A percentile compares a stretch with the other conserved stretches of the same genome.
phyloP scores from a whole-genome alignment of 768 basidiomycete species.

The Macrocybe gigantea region DNA sequence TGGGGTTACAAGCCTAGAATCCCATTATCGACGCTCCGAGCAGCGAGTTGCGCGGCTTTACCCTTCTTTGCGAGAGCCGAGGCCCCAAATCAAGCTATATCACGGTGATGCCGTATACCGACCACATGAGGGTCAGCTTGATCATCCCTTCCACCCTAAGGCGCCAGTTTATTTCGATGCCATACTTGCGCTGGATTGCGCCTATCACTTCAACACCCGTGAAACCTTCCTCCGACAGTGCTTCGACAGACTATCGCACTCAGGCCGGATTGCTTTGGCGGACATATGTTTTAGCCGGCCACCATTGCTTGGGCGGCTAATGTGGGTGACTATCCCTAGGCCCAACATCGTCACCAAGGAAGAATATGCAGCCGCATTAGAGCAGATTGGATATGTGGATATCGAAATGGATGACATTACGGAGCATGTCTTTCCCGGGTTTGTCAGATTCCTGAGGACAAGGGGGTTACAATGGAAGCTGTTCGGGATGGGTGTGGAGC shows the following conservation, averaged over 20 bases:
- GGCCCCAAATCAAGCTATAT: slow-evolving; percentile 32
- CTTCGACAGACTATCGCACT: slow-evolving; percentile 36
- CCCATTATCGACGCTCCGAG: slow-evolving; percentile 42
- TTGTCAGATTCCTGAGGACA: slow-evolving; percentile 40
- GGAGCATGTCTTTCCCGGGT: slow-evolving; percentile 51
- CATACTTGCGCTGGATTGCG: slow-evolving; percentile 62
- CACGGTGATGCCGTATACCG: slow-evolving; percentile 46
- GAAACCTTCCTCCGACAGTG: slow-evolving; percentile 45
- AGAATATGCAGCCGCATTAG: slow-evolving; percentile 39
- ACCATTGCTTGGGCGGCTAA: slow-evolving; percentile 18
- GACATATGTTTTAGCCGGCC: slow-evolving; percentile 49
- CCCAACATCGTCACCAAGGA: slow-evolving; percentile 42
- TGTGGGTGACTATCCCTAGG: slow-evolving; percentile 28
- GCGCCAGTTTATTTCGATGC: slow-evolving; percentile 30
- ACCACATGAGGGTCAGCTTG: slow-evolving; percentile 9
- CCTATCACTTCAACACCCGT: slow-evolving; percentile 61
- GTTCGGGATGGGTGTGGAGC: slow-evolving; percentile 32
- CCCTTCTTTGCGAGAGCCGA: slow-evolving; percentile 7
- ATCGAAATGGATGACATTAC: slow-evolving; percentile 53
- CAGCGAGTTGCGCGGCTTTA: slow-evolving; percentile 31
- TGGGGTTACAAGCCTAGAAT: slow-evolving; percentile 51
- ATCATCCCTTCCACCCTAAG: slow-evolving; percentile 41
- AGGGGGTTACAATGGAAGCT: slow-evolving; percentile 37
- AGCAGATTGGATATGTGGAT: slow-evolving; percentile 45
- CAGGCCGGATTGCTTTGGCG: slow-evolving; percentile 52